Base-by-base conservation (phyloP, 129 eudicot genomes). In the Gnaphalium uliginosum region DNA sequence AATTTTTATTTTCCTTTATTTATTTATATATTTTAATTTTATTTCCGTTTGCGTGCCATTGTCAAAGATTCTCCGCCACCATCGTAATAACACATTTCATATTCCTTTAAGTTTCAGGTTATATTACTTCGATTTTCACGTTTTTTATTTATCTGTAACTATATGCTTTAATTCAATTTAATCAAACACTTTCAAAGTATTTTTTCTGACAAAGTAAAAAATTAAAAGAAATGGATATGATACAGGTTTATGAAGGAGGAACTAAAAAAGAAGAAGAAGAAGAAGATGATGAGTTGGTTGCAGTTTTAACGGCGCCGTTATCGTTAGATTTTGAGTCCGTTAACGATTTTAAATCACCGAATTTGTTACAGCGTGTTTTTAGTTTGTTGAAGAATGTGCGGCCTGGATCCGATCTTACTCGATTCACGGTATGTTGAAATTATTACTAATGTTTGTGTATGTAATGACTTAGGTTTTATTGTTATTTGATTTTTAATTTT, bases 391-490 rank as follows among this genome's bases (percentile, higher is more conserved):
- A 68, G 62, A 89, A 48, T 63, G 85, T 89, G 13, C 85, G 96
- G 6, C 87, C 91, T 0, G 96, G 96, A 71, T 82, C 97, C 32
- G 97, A 92, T 76, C 96, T 92, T 78, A 92, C 91, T 66, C 88
- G 87, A 8, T 85, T 85, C 33, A 82, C 89, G 89, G 97, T 80
- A 83, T 43, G 80, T 76, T 18, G 18, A 13, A 0, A 46, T 46
- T 24, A 8, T 54, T 25, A 9, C 6, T 56, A 23, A 8, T 22
- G 2, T 66, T 56, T 27, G 15, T 64, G 43, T 22, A 6, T 46
- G 8, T 25, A 6, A 46, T 19, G 32, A 23, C 32, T 60, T 26
- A 61, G 32, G 32, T 29, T 29, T 29, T 0, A 13, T 61, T 61
- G 13, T 23, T 59, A 14, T 5, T 24, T 58, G 24, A 57, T 57